phyloP scores from a whole-genome alignment of 2,329 filamentous ascomycete species.

The Sclerotinia trifoliorum region DNA sequence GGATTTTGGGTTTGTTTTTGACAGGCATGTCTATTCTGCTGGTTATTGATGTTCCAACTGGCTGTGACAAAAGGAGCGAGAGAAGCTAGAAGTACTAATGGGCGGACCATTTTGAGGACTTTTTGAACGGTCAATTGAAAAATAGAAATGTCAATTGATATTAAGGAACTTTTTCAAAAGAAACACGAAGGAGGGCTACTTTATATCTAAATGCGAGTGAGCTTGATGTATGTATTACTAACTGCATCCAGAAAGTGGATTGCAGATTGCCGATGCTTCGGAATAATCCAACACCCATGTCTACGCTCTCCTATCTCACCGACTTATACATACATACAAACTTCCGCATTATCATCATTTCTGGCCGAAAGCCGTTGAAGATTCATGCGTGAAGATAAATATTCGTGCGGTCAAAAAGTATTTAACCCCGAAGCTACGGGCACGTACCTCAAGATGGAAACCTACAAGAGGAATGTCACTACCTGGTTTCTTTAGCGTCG shows the following conservation, averaged over 20 bases:
- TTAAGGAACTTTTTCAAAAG: too few relatives aligned
- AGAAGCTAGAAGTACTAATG: constrained; percentile 10
- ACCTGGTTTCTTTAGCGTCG: too few relatives aligned
- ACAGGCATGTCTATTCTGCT: constrained; percentile 29
- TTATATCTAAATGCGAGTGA: not conserved
- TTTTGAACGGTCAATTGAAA: not conserved
- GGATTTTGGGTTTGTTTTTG: constrained; percentile 30
- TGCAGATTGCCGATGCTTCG: constrained; percentile 2
- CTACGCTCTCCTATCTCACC: not conserved
- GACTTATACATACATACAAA: not conserved
- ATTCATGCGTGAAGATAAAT: not conserved
- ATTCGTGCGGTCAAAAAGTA: too few relatives aligned
- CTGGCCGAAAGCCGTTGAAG: not conserved
- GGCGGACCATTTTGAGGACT: constrained; percentile 11
- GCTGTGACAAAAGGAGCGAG: constrained; percentile 23
- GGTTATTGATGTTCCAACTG: constrained; percentile 33
- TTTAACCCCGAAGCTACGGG: too few relatives aligned
- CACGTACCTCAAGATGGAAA: too few relatives aligned
- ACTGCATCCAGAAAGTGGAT: not conserved
- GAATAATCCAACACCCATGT: constrained; percentile 4
- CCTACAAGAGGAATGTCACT: too few relatives aligned
- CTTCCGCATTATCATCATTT: not conserved
- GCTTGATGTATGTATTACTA: not conserved
- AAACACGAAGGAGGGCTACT: not conserved
- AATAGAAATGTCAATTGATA: not conserved